Evolutionary conservation across 2,329 filamentous ascomycete species (phyloP).

Genomic region (Colletotrichum sp.): DNA sequence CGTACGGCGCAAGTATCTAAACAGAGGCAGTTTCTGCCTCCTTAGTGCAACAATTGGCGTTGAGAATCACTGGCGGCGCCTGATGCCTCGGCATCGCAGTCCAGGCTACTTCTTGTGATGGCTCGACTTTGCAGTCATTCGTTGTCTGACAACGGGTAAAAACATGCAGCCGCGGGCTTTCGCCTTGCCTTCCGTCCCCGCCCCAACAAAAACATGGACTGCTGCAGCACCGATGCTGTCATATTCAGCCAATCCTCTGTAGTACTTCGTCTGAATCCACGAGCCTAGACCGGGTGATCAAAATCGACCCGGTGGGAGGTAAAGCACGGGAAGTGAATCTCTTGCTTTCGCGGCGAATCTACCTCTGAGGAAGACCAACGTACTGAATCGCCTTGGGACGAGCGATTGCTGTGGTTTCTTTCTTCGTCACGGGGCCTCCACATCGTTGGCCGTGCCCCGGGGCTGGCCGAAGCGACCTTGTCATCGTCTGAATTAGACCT

Average conservation of each 20-base stretch:
- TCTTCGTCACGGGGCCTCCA: not conserved
- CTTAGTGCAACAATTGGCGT: not conserved
- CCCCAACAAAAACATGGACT: slow-evolving; percentile 4
- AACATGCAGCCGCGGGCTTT: not conserved
- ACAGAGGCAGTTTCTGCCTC: not conserved
- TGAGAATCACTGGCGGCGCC: not conserved
- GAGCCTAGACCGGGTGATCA: not conserved
- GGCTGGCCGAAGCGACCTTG: not conserved
- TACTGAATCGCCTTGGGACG: not conserved
- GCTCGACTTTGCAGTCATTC: not conserved
- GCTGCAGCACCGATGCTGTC: not conserved
- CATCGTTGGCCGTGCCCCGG: not conserved
- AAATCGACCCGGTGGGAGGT: not conserved
- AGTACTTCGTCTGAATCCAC: not conserved
- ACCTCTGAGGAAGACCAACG: not conserved
- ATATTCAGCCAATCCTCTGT: not conserved
- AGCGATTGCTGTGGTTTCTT: not conserved
- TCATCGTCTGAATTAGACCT: not conserved
- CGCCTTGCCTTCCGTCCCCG: not conserved
- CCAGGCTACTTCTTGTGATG: not conserved
- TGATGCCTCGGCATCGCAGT: not conserved
- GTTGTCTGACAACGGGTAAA: not conserved
- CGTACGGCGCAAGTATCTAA: not conserved
- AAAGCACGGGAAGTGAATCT: not conserved
- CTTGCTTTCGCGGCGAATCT: not conserved